Conservation (phyloP, 805 yeast genomes). For the Pichia pseudocactophila region DNA sequence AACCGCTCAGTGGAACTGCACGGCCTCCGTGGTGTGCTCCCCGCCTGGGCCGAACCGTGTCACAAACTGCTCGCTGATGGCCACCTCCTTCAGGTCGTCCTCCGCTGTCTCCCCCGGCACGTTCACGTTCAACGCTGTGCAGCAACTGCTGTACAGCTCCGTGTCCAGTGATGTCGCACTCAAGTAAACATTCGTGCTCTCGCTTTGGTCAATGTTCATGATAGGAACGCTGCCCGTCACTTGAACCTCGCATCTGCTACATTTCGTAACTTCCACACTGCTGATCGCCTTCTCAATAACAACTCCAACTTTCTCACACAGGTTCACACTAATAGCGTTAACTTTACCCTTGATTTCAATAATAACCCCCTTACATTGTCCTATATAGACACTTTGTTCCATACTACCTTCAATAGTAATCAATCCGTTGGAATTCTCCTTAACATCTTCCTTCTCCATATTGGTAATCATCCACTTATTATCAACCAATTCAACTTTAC, state of each 20-base stretch:
- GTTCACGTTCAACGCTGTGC: slow-evolving; percentile 80
- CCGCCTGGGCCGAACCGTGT: slow-evolving; percentile 52
- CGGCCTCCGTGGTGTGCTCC: slow-evolving; percentile 58
- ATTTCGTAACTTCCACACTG: slow-evolving; percentile 81
- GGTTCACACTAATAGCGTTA: slow-evolving; percentile 74
- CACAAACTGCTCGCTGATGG: slow-evolving; percentile 87
- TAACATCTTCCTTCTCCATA: slow-evolving; percentile 40
- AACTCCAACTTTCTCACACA: slow-evolving; percentile 62
- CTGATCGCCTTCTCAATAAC: slow-evolving; percentile 80
- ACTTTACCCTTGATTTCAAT: slow-evolving; percentile 86
- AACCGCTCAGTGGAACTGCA: slow-evolving; percentile 84
- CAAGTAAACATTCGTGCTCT: slow-evolving; percentile 67
- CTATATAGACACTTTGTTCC: slow-evolving; percentile 85
- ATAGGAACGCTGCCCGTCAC: slow-evolving; percentile 75
- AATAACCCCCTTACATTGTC: slow-evolving; percentile 65
- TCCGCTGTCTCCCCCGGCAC: slow-evolving; percentile 39
- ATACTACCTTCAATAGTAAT: slow-evolving; percentile 68
- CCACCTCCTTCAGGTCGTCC: slow-evolving; percentile 70
- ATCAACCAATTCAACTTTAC: slow-evolving; percentile 65
- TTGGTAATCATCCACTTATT: slow-evolving; percentile 87
- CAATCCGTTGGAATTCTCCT: slow-evolving; percentile 34
- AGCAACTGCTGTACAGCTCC: slow-evolving; percentile 75
- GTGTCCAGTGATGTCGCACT: slow-evolving; percentile 29
- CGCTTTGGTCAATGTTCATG: slow-evolving; percentile 80
- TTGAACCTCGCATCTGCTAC: slow-evolving; percentile 75